Conservation (phyloP, 2,329 filamentous ascomycete genomes). For the Cladophialophora yegresii region DNA sequence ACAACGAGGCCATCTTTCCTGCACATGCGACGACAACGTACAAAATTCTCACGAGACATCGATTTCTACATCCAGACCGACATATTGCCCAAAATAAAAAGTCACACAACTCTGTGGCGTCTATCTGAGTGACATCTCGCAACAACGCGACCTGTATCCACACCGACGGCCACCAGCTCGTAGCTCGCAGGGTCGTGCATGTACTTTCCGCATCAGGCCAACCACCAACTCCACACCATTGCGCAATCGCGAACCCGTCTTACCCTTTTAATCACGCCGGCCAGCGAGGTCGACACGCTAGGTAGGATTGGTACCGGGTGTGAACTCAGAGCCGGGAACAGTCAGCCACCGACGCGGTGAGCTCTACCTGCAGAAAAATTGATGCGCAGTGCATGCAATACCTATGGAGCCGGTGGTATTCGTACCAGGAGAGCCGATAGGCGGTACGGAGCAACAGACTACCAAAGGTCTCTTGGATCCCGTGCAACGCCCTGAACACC, state of each 20-base stretch:
- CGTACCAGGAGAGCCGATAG: no score
- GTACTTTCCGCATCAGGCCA: constrained; percentile 10
- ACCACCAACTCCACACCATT: constrained; percentile 3
- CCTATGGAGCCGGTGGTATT: no score
- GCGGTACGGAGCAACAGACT: no score
- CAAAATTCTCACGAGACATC: neutral
- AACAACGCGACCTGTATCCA: neutral
- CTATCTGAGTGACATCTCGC: neutral
- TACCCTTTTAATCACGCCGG: neutral
- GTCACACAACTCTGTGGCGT: neutral
- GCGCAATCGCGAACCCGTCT: neutral
- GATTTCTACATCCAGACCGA: neutral
- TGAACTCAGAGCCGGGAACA: neutral
- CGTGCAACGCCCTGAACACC: no score
- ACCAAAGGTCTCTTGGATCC: no score
- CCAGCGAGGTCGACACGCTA: neutral
- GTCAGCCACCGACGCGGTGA: constrained; percentile 2
- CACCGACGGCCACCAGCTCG: neutral
- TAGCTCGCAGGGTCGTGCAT: neutral
- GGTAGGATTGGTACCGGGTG: neutral
- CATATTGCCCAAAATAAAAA: neutral
- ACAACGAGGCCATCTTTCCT: neutral
- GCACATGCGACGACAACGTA: neutral
- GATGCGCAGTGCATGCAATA: no score
- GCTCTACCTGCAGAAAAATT: neutral